Evolutionary conservation across 805 yeast species (phyloP), one percentile per base, ranked within the genome.

Genomic region (Jamesozyma hellenica): DNA sequence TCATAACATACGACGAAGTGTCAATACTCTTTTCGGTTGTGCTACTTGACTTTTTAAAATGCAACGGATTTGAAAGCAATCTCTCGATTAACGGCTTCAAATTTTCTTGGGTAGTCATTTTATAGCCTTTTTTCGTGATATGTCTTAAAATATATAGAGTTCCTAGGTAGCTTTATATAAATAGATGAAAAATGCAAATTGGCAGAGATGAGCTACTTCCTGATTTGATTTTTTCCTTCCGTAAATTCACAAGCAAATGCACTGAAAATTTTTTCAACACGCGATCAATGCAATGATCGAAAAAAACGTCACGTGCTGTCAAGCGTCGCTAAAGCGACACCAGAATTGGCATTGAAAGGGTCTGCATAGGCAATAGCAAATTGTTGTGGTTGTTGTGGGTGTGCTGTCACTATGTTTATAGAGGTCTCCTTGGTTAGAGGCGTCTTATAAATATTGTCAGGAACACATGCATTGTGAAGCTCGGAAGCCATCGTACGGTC

Each of bases 51-150:
- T 18, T 35, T 39, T 71, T 75, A 58, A 84, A 85, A 23, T 66
- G 67, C 38, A 80, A 56, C 9, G 86, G 87, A 41, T 74, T 72
- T 23, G 77, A 61, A 31, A 79, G 64, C 40, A 79, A 67, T 50
- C 82, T 66, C 50, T 77, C 83, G 43, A 78, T 73, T 34, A 77
- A 56, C n/a, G 84, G 83, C 36, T 57, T 56, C 31, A 58, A 41
- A 21, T 56, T 47, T 27, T 57, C 59, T 35, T 50, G 58, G 13
- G 55, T 49, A 17, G 54, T 48, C 59, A 55, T 56, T 14, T 4
- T 29, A 5, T 28, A 10, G 11, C n/a, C 6, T 28, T 10, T 12
- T 28, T 12, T 26, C 28, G 9, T n/a, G n/a, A n/a, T n/a, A n/a
- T n/a, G n/a, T n/a, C n/a, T n/a, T n/a, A n/a, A n/a, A n/a, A n/a